Evolutionary conservation across 495 filamentous ascomycete species (phyloP).

Genomic region (Letharia columbiana): DNA sequence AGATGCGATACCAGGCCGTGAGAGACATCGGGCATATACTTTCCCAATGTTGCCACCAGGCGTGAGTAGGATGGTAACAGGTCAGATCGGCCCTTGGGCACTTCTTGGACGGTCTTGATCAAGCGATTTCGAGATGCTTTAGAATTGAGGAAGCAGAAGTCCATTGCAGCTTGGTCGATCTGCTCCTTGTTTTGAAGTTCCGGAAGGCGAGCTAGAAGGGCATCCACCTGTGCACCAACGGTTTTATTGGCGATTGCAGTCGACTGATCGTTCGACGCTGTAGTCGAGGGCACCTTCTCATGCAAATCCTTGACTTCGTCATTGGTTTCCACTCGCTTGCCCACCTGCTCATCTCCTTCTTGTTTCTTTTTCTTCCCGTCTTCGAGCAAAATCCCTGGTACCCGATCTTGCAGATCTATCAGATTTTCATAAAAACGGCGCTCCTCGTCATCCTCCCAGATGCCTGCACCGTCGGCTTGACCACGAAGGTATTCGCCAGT

Average conservation of each 20-base stretch:
- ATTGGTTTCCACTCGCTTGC: conserved; percentile 44
- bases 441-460: conserved; percentile 99
- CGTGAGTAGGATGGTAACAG: conserved; percentile 88
- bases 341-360: conserved; percentile 59
- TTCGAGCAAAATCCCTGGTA: conserved; percentile 85
- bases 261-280: conserved; percentile 69
- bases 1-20: conserved; percentile 89
- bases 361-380: conserved; percentile 91
- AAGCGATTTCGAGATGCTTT: conserved; percentile 94
- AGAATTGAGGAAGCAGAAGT: conserved; percentile 97
- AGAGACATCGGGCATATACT: conserved; percentile 85
- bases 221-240: conserved; percentile 93
- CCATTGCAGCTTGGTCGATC: conserved; percentile 83
- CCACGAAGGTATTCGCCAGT: conserved; percentile 87
- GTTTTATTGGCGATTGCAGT: conserved; percentile 95
- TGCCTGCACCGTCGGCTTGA: conserved; percentile 85
- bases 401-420: conserved; percentile 89
- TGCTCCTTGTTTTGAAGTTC: conserved; percentile 86
- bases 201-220: conserved; percentile 74
- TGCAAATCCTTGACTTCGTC: conserved; percentile 31
- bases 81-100: conserved; percentile 87
- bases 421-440: conserved; percentile 96
- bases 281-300: conserved; percentile 21
- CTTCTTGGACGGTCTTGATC: conserved; percentile 85
- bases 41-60: conserved; percentile 84